Percentiles rank a stretch among this genome's conserved stretches.
phyloP scores from a whole-genome alignment of 441 rosid genomes.

The Populus hybrid region DNA sequence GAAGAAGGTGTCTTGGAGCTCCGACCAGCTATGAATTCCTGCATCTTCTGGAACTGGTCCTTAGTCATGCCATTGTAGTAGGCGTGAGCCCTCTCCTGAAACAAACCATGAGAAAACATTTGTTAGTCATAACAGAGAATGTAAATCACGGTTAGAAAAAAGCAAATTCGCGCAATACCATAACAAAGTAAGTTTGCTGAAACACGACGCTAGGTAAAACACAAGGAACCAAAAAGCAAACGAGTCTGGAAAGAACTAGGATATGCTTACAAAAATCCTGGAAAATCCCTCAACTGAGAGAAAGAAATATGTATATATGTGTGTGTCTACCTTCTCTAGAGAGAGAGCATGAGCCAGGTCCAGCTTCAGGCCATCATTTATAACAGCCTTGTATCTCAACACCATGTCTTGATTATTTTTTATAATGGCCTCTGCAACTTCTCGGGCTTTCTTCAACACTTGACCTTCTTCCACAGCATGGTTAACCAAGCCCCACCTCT shows the following conservation, averaged over 20 bases:
- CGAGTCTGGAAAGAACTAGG: no score
- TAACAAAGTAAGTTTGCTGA: no score
- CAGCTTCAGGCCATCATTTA: constrained; percentile 75
- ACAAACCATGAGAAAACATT: background rate
- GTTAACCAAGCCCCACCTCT: constrained; percentile 77
- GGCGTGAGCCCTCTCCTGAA: constrained; percentile 73
- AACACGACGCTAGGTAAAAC: no score
- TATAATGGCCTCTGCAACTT: constrained; percentile 60
- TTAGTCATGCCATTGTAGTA: constrained; percentile 76
- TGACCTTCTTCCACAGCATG: constrained; percentile 68
- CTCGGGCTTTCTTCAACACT: constrained; percentile 53
- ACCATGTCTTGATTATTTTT: constrained; percentile 75
- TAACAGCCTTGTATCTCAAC: constrained; percentile 61
- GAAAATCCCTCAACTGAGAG: no score
- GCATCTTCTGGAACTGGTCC: constrained; percentile 94
- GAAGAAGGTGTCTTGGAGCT: constrained; percentile 62
- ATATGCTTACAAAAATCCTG: no score
- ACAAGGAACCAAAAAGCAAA: no score
- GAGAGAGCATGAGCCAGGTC: constrained; percentile 69
- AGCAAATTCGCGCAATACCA: no score
- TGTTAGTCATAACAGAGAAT: no score
- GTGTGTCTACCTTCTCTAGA: constrained; percentile 60
- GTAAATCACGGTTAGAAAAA: no score
- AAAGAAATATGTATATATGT: no score
- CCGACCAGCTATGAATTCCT: constrained; percentile 72